Conservation (phyloP, 129 eudicot species). For the Apium graveolens region DNA sequence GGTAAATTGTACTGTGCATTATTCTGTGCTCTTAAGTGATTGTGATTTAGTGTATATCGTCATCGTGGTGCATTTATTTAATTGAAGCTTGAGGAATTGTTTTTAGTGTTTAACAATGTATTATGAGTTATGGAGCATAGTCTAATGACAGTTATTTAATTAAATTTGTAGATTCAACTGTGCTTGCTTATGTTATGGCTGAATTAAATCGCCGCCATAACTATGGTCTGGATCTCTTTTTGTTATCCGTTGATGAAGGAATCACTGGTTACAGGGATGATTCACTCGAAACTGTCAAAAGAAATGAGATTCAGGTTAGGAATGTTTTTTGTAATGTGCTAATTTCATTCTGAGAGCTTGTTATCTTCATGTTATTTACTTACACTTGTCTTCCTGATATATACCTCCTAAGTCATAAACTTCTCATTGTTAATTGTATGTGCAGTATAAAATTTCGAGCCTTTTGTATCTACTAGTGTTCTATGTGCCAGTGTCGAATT, state of each 20-base stretch:
- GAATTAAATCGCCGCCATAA: conserved; percentile 71
- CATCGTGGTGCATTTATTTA: too few species aligned
- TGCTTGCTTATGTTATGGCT: conserved; percentile 90
- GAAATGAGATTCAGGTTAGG: conserved; percentile 83
- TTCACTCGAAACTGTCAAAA: conserved; percentile 95
- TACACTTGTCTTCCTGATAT: not conserved
- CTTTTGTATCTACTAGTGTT: not conserved
- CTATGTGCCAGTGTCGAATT: not conserved
- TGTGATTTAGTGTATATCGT: not conserved
- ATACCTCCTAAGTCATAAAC: not conserved
- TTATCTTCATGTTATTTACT: not conserved
- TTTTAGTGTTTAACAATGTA: not conserved
- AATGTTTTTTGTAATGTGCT: conserved; percentile 3
- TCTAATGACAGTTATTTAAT: not conserved
- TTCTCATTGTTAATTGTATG: not conserved
- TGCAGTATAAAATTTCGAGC: not conserved
- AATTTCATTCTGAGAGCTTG: not conserved
- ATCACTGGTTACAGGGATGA: conserved; percentile 99
- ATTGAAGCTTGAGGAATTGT: not conserved
- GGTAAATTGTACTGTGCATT: conserved; percentile 23
- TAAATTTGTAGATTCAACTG: conserved; percentile 67
- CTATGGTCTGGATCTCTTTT: conserved; percentile 91
- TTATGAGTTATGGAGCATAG: not conserved
- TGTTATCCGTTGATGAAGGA: conserved; percentile 91
- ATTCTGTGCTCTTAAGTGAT: too few species aligned